Conservation (phyloP, 2,329 filamentous ascomycete genomes). For the Aspergillus viridinutans region DNA sequence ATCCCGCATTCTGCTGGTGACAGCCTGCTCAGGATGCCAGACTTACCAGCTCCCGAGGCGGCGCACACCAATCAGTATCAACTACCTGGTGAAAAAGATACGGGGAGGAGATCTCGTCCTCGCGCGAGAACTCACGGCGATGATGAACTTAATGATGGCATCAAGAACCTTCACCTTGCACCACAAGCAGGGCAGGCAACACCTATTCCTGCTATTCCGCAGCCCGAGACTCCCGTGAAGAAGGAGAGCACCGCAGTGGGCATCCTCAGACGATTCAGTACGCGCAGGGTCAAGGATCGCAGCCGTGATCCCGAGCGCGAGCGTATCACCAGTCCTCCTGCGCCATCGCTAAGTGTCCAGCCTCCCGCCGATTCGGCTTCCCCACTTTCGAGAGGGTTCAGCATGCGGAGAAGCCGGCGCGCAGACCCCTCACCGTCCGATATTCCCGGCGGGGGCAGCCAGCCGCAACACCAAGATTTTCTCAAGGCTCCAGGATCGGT, state of each 20-base stretch:
- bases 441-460: constrained; percentile 55
- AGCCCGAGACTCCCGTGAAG: constrained; percentile 60
- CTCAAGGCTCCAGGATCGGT: constrained; percentile 67
- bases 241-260: constrained; percentile 86
- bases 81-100: constrained; percentile 82
- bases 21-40: constrained; percentile 60
- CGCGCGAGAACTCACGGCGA: constrained; percentile 91
- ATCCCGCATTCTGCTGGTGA: constrained; percentile 56
- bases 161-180: constrained; percentile 61
- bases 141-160: constrained; percentile 73
- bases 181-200: constrained; percentile 46
- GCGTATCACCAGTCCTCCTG: constrained; percentile 60
- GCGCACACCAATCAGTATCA: constrained; percentile 92
- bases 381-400: constrained; percentile 80
- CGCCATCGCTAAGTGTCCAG: constrained; percentile 76
- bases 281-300: constrained; percentile 65
- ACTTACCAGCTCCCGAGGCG: constrained; percentile 74
- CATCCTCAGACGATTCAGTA: constrained; percentile 84
- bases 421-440: constrained; percentile 51
- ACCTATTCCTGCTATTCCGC: constrained; percentile 52
- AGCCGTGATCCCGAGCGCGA: constrained; percentile 38
- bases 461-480: constrained; percentile 72
- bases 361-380: constrained; percentile 63
- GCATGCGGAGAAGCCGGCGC: constrained; percentile 63
- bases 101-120: constrained; percentile 75